phyloP scores from a whole-genome alignment of 805 yeast species.

The Cyberlindnera samutprakarnensis region DNA sequence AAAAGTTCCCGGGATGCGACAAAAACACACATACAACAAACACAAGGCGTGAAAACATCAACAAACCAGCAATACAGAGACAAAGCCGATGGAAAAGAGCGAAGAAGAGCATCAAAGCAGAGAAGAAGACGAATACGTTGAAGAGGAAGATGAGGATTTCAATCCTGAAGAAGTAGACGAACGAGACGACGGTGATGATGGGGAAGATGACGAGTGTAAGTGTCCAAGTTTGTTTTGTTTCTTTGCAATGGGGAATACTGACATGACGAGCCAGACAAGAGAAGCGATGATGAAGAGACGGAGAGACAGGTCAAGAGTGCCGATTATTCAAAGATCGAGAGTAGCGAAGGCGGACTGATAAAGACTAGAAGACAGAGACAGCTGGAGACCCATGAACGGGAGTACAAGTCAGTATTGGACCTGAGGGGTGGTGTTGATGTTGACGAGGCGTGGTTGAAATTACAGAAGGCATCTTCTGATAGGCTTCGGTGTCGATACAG shows the following conservation, averaged over 20 bases:
- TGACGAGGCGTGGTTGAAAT: slow-evolving; percentile 46
- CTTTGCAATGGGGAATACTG: no score
- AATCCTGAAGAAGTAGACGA: slow-evolving; percentile 32
- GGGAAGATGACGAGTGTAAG: slow-evolving; percentile 35
- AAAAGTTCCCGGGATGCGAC: no score
- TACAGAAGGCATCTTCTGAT: slow-evolving; percentile 31
- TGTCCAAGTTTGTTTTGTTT: no score
- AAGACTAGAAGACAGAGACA: slow-evolving; percentile 61
- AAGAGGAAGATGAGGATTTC: slow-evolving; percentile 53
- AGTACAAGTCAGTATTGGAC: slow-evolving; percentile 12
- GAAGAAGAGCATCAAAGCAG: slow-evolving; percentile 12
- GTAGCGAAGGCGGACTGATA: slow-evolving; percentile 53
- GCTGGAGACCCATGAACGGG: slow-evolving; percentile 30
- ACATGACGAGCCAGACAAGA: no score
- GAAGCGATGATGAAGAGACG: slow-evolving; percentile 26
- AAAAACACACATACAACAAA: no score
- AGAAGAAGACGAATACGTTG: slow-evolving; percentile 41
- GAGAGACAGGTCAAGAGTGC: slow-evolving; percentile 24
- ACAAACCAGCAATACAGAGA: no score
- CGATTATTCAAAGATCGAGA: slow-evolving; percentile 46
- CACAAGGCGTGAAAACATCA: no score
- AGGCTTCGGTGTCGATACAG: slow-evolving; percentile 20
- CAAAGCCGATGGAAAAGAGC: no score
- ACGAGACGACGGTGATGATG: slow-evolving; percentile 46
- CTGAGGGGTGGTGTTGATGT: slow-evolving; percentile 30